Conservation (phyloP, 208 protist species). For the Leishmania tropica region DNA sequence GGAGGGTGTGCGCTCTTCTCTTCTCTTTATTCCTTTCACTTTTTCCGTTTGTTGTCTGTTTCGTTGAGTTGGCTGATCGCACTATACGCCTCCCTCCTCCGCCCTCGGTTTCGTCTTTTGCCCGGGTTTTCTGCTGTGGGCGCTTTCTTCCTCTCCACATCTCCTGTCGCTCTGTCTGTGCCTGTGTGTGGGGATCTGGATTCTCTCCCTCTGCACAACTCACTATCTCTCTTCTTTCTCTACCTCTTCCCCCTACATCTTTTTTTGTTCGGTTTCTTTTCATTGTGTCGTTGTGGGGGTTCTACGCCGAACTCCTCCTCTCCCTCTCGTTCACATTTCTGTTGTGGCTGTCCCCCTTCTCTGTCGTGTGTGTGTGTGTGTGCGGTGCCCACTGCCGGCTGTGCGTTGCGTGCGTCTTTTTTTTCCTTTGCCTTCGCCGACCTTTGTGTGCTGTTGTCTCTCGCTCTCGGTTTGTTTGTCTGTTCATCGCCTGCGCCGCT, state of each 20-base stretch:
- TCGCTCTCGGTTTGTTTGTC: not conserved
- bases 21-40: conserved; percentile 13
- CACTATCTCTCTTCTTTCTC: not conserved
- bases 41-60: conserved; percentile 2
- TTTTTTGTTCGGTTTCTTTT: not conserved
- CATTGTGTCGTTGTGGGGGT: not conserved
- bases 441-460: not conserved
- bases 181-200: not conserved
- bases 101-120: not conserved
- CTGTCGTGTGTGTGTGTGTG: not conserved
- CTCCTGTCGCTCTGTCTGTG: not conserved
- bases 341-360: not conserved
- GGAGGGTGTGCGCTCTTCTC: not conserved
- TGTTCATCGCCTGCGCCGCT: not conserved
- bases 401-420: not conserved
- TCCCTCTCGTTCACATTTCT: not conserved
- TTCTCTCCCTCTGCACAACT: not conserved
- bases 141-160: not conserved
- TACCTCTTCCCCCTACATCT: not conserved
- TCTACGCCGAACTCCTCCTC: not conserved
- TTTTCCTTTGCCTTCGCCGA: not conserved
- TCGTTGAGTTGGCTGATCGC: not conserved
- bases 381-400: not conserved
- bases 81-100: conserved; percentile 1
- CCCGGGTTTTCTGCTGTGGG: not conserved